Evolutionary conservation across 2,329 filamentous ascomycete species (phyloP).

Genomic region (Aspergillus quadricinctus): DNA sequence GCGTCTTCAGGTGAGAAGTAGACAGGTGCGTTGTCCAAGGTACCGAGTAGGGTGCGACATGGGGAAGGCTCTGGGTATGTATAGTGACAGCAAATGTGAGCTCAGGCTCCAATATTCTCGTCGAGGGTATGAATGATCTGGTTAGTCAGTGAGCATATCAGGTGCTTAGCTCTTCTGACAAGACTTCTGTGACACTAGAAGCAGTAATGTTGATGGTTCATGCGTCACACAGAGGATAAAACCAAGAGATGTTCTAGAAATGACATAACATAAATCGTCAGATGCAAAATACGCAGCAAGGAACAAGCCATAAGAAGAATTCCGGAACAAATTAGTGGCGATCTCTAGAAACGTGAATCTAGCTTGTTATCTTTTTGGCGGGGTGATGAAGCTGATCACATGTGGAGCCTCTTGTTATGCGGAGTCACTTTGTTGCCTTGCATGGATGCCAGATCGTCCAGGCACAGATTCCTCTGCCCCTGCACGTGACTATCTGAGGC

Average conservation of each 20-base stretch:
- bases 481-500: constrained; percentile 16
- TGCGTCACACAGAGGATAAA: background rate
- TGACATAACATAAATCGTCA: background rate
- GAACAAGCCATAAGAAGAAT: background rate
- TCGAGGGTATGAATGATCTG: constrained; percentile 11
- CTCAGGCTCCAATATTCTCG: constrained; percentile 27
- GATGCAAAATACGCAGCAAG: background rate
- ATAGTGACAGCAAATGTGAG: constrained; percentile 13
- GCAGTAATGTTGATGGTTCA: background rate
- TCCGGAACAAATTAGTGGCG: background rate
- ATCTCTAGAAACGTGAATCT: background rate
- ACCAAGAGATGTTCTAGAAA: background rate
- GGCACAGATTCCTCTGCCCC: background rate
- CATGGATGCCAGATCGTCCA: constrained; percentile 1
- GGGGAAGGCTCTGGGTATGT: constrained; percentile 11
- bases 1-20: background rate
- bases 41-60: constrained; percentile 18
- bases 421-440: constrained; percentile 9
- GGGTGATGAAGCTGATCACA: constrained; percentile 10
- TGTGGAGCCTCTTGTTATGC: constrained; percentile 10
- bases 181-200: background rate
- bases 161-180: constrained; percentile 18
- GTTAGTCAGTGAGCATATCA: constrained; percentile 19
- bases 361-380: background rate
- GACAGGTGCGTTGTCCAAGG: constrained; percentile 4